Base-by-base conservation (phyloP, 2,329 filamentous ascomycete genomes). In the Epichloe aotearoae region DNA sequence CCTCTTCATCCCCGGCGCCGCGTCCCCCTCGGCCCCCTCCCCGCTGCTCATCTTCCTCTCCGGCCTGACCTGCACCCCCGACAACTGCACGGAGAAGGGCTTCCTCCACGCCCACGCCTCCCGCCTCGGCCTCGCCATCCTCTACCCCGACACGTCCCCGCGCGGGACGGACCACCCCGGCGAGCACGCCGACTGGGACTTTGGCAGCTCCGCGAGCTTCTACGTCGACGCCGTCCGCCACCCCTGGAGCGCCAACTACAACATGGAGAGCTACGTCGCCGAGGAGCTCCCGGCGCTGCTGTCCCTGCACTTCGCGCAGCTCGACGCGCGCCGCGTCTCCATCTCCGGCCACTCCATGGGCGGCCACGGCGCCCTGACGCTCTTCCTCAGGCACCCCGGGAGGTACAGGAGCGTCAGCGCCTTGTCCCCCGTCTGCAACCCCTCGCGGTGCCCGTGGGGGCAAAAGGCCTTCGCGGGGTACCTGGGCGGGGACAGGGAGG, bases 311-410 rank as follows among this genome's bases (percentile, higher is more conserved):
- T 95, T 89, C 69, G 73, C 78, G 33, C 75, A 66, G 58, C 73
- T 98, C 33, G 91, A 97, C 66, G 62, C 68, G 0, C 68, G 62
- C 30, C 76, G 84, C 40, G 82, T 96, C 50, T 85, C 83, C 67
- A 93, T 98, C 61, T 88, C 87, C 40, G 93, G 93, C 5, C 93
- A 98, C 72, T 90, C 84, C 61, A 98, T 98, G 93, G 93, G 93
- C 58, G 93, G 93, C 0, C 93, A 98, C 68, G 93, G 93, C 55
- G 93, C 93, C 43, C 73, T 98, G 59, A 95, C 90, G 44, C 71
- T 97, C 59, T 97, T 86, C 73, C 76, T 98, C 49, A 91, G 88
- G 73, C 85, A 97, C 70, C 90, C 93, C 0, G 88, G 86, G 56
- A 82, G 79, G 72, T 98, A 95, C 75, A 86, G 84, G 72, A 88